phyloP scores from a whole-genome alignment of 176 grass and related monocot species.

The Areca catechu region DNA sequence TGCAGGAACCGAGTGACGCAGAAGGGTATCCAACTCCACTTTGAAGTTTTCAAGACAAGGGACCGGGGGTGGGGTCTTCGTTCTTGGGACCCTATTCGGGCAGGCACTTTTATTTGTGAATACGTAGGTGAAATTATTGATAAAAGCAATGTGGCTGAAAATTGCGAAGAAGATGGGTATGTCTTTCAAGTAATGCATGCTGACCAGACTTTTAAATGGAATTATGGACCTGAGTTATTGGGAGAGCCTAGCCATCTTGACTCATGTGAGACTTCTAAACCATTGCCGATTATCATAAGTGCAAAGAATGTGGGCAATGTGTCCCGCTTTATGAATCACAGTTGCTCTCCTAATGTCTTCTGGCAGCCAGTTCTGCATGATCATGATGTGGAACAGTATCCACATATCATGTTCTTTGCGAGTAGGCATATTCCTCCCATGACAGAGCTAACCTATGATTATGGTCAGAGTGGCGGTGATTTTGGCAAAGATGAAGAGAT shows the following conservation, averaged over 20 bases:
- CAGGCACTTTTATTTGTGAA: slow-evolving; percentile 77
- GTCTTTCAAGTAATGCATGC: slow-evolving; percentile 39
- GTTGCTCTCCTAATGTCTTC: slow-evolving; percentile 74
- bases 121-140: slow-evolving; percentile 70
- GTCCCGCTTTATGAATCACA: slow-evolving; percentile 81
- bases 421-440: slow-evolving; percentile 79
- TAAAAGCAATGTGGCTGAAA: slow-evolving; percentile 12
- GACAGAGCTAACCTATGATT: slow-evolving; percentile 85
- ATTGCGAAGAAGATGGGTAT: slow-evolving; percentile 41
- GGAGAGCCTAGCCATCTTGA: slow-evolving; percentile 50
- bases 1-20: slow-evolving; percentile 71
- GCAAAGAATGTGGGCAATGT: slow-evolving; percentile 57
- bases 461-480: slow-evolving; percentile 38
- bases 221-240: slow-evolving; percentile 62
- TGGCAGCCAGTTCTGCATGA: slow-evolving; percentile 82
- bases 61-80: slow-evolving; percentile 72
- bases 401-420: slow-evolving; percentile 78
- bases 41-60: slow-evolving; percentile 76
- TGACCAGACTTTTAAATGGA: slow-evolving; percentile 64
- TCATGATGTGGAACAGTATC: slow-evolving; percentile 46
- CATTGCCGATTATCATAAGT: slow-evolving; percentile 48
- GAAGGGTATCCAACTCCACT: slow-evolving; percentile 49
- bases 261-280: slow-evolving; percentile 31
- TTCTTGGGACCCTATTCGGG: slow-evolving; percentile 73
- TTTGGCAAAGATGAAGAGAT: slow-evolving; percentile 17